Evolutionary conservation across 805 yeast genomes (phyloP).

Genomic region (Priceomyces carsonii): DNA sequence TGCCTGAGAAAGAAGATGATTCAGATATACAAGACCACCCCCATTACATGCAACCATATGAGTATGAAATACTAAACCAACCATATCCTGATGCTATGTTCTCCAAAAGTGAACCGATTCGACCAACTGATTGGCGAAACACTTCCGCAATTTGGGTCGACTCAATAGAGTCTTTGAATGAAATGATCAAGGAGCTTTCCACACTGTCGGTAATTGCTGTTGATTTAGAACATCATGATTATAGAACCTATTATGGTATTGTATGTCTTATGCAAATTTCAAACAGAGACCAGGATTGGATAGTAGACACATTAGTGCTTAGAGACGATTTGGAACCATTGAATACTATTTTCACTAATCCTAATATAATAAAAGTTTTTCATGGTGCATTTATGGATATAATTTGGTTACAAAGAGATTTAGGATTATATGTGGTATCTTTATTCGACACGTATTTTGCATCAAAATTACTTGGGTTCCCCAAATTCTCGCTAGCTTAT

Average conservation of each 20-base stretch:
- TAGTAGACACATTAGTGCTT: constrained; percentile 80
- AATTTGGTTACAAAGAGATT: constrained; percentile 93
- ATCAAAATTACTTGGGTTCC: constrained; percentile 72
- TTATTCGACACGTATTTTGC: constrained; percentile 94
- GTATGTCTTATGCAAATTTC: constrained; percentile 94
- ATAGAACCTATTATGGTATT: constrained; percentile 84
- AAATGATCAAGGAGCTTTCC: constrained; percentile 56
- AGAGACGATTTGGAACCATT: constrained; percentile 68
- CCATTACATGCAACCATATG: constrained; percentile 81
- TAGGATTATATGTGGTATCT: constrained; percentile 87
- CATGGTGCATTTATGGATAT: constrained; percentile 98
- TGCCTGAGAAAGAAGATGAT: constrained; percentile 29
- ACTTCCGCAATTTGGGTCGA: constrained; percentile 76
- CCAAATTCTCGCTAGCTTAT: constrained; percentile 81
- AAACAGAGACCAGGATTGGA: constrained; percentile 76
- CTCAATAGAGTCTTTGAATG: constrained; percentile 47
- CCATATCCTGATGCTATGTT: constrained; percentile 66
- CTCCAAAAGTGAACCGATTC: constrained; percentile 39
- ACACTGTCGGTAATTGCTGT: constrained; percentile 72
- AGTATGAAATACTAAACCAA: constrained; percentile 65
- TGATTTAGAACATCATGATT: constrained; percentile 96
- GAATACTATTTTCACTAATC: constrained; percentile 79
- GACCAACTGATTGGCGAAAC: constrained; percentile 63
- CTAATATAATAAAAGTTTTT: constrained; percentile 77
- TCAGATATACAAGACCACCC: constrained; percentile 46